Conservation (phyloP, 495 filamentous ascomycete species). For the Penicillium pulvis region DNA sequence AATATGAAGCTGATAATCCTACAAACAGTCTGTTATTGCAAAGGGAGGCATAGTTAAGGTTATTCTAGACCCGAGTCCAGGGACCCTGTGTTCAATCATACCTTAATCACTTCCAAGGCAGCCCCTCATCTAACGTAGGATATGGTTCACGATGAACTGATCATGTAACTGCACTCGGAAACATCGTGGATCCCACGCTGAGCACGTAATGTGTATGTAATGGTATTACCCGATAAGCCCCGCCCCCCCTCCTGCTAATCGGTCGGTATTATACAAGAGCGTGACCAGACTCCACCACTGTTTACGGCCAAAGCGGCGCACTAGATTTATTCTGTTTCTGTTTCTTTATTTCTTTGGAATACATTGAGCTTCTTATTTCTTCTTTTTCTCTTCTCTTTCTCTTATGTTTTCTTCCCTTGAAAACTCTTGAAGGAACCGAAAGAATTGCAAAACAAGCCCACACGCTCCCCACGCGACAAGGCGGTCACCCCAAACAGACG, state of each 20-base stretch:
- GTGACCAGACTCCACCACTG: slow-evolving; percentile 29
- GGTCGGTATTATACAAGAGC: slow-evolving; percentile 19
- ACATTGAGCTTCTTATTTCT: slow-evolving; percentile 1
- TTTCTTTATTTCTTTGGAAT: slow-evolving; percentile 9
- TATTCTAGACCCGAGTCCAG: no score
- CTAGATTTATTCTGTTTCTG: slow-evolving; percentile 11
- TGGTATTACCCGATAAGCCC: slow-evolving; percentile 22
- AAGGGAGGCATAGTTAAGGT: no score
- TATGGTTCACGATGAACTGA: not conserved
- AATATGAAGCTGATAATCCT: not conserved
- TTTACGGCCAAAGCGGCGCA: slow-evolving; percentile 28
- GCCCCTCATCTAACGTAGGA: slow-evolving; percentile 16
- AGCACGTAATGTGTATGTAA: slow-evolving; percentile 20
- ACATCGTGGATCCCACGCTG: slow-evolving; percentile 31
- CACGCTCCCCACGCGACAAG: slow-evolving; percentile 38
- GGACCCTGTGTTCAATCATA: not conserved
- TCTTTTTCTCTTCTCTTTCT: slow-evolving; percentile 3
- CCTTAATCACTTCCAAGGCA: not conserved
- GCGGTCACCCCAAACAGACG: slow-evolving; percentile 39
- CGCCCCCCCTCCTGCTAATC: not conserved
- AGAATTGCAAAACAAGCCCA: not conserved
- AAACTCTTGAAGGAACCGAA: not conserved
- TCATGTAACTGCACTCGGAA: slow-evolving; percentile 28
- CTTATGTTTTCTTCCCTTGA: not conserved
- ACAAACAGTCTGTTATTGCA: no score